phyloP scores from a whole-genome alignment of 306 rosid species.

The Potentilla sterilis region DNA sequence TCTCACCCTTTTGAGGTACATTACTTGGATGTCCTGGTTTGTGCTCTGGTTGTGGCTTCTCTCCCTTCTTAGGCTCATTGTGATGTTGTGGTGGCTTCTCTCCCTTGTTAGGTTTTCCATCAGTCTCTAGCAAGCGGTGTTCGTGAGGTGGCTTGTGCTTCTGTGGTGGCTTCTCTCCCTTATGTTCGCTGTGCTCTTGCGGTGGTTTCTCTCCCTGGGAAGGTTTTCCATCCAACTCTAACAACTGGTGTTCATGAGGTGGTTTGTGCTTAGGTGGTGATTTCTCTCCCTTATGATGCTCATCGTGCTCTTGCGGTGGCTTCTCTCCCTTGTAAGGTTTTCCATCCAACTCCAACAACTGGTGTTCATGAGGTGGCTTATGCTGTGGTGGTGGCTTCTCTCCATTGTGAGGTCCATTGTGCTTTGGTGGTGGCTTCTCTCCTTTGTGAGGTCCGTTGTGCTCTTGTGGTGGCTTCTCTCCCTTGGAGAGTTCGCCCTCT shows the following conservation, averaged over 20 bases:
- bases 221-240: neutral
- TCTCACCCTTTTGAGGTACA: neutral
- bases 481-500: neutral
- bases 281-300: neutral
- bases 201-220: slow-evolving; percentile 14
- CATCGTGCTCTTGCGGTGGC: slow-evolving; percentile 1
- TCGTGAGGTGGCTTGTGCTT: neutral
- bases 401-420: neutral
- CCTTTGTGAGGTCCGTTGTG: neutral
- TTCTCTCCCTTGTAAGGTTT: slow-evolving; percentile 9
- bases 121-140: neutral
- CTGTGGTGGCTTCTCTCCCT: neutral
- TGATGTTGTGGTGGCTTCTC: slow-evolving; percentile 4
- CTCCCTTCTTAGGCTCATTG: neutral
- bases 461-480: neutral
- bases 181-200: neutral
- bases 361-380: slow-evolving; percentile 7
- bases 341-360: neutral
- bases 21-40: neutral
- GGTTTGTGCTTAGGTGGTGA: slow-evolving; percentile 1
- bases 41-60: slow-evolving; percentile 9
- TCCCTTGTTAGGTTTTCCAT: neutral
- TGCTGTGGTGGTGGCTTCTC: slow-evolving; percentile 8
- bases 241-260: neutral
- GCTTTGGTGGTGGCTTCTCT: slow-evolving; percentile 8